Conservation (phyloP, 495 filamentous ascomycete genomes). For the Letharia lupina region DNA sequence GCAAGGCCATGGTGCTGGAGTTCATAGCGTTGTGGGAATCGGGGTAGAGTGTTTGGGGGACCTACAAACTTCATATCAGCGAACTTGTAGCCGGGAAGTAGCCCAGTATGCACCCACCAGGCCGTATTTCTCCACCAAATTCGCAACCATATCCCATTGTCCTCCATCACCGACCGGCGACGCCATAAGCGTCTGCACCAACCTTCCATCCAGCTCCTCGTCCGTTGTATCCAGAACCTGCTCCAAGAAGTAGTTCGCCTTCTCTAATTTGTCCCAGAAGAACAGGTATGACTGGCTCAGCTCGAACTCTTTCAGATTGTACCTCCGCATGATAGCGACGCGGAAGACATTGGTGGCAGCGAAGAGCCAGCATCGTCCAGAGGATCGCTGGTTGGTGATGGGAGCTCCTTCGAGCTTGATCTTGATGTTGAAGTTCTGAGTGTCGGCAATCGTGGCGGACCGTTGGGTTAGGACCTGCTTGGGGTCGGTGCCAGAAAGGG, state of each 20-base stretch:
- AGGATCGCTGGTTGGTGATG: constrained; percentile 73
- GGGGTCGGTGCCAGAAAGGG: constrained; percentile 50
- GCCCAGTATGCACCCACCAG: constrained; percentile 34
- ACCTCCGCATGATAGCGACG: constrained; percentile 70
- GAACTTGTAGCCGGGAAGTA: neutral
- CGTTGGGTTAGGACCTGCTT: constrained; percentile 45
- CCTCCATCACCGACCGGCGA: constrained; percentile 72
- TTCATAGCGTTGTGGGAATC: constrained; percentile 69
- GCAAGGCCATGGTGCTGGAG: constrained; percentile 56
- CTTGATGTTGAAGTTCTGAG: constrained; percentile 71
- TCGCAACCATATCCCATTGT: constrained; percentile 90
- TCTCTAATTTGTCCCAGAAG: constrained; percentile 93
- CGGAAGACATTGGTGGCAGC: constrained; percentile 82
- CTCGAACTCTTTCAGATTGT: constrained; percentile 69
- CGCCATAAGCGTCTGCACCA: constrained; percentile 57
- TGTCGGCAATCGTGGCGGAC: constrained; percentile 47
- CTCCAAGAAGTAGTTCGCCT: constrained; percentile 81
- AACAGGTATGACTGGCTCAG: constrained; percentile 83
- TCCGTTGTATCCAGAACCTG: constrained; percentile 65
- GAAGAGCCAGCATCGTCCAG: constrained; percentile 85
- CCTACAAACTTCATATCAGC: constrained; percentile 21
- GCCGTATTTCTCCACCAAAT: constrained; percentile 77
- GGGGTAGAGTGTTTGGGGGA: constrained; percentile 71
- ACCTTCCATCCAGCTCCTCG: constrained; percentile 56
- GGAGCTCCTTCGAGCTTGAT: constrained; percentile 75